Percentiles rank a stretch among this genome's conserved stretches.
phyloP scores from a whole-genome alignment of 2,329 filamentous ascomycete genomes.

The Aspergillus sp. region DNA sequence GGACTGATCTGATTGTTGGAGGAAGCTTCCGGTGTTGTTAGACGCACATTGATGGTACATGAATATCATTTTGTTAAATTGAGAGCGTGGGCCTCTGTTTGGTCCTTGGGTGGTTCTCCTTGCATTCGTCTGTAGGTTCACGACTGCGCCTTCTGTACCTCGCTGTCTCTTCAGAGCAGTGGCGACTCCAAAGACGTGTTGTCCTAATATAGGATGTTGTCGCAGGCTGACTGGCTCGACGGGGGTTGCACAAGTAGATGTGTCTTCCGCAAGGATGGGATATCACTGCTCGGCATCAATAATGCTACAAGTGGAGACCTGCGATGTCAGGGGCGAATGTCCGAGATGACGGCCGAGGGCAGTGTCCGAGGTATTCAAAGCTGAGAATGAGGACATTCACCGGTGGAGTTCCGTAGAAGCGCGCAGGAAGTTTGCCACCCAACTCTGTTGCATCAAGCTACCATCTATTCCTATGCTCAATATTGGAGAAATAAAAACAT shows the following conservation, averaged over 20 bases:
- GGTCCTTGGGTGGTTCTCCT: background rate
- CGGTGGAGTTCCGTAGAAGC: background rate
- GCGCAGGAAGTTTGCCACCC: background rate
- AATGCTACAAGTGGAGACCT: background rate
- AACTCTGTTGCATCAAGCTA: background rate
- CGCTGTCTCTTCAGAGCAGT: background rate
- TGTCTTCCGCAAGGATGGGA: background rate
- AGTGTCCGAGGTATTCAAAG: background rate
- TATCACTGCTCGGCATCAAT: background rate
- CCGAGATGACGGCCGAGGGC: background rate
- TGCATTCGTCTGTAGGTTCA: background rate
- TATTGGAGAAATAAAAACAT: too few relatives aligned
- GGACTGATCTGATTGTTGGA: conserved; percentile 60
- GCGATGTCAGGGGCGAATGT: background rate
- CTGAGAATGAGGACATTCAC: background rate
- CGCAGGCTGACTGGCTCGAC: background rate
- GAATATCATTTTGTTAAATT: conserved; percentile 14
- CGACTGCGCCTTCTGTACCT: background rate
- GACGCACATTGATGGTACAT: conserved; percentile 18
- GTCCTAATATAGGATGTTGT: background rate
- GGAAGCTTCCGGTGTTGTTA: conserved; percentile 16
- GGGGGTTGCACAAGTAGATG: background rate
- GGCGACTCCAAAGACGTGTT: background rate
- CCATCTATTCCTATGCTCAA: too few relatives aligned
- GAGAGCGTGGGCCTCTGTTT: background rate